Percentiles rank a stretch among this genome's conserved stretches.
phyloP scores from a whole-genome alignment of 495 filamentous ascomycete genomes.

The Xylaria grammica region DNA sequence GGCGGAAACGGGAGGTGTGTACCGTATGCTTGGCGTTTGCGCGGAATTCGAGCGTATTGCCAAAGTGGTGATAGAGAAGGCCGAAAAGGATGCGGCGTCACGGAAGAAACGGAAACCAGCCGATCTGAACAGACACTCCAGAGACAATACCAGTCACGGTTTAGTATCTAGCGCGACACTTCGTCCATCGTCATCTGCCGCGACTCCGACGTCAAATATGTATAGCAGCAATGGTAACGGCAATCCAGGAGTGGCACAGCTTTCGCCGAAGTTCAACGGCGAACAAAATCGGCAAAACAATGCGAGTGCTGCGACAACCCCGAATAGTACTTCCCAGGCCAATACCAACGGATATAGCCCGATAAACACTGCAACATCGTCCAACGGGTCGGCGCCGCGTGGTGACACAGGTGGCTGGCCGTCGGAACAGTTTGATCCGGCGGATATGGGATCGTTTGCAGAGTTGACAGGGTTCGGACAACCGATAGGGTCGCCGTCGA shows the following conservation, averaged over 20 bases:
- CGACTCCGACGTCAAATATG: constrained; percentile 39
- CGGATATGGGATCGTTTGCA: constrained; percentile 46
- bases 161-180: constrained; percentile 21
- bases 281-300: constrained; percentile 44
- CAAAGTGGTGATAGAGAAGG: constrained; percentile 86
- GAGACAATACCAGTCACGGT: constrained; percentile 26
- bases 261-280: constrained; percentile 48
- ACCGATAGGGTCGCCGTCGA: constrained; percentile 47
- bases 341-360: constrained; percentile 42
- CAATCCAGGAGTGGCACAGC: constrained; percentile 32
- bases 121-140: constrained; percentile 41
- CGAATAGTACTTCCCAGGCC: constrained; percentile 7
- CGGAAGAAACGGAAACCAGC: constrained; percentile 81
- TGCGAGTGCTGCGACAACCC: constrained; percentile 9
- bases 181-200: constrained; percentile 29
- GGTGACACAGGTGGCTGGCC: constrained; percentile 31
- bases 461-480: constrained; percentile 54
- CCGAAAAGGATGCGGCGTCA: constrained; percentile 78
- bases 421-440: constrained; percentile 32
- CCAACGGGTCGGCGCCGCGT: constrained; percentile 31
- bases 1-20: constrained; percentile 82
- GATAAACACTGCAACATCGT: constrained; percentile 40
- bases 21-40: constrained; percentile 91
- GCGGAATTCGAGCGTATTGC: constrained; percentile 95
- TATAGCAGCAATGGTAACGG: constrained; percentile 25